phyloP scores from a whole-genome alignment of 2,329 filamentous ascomycete species.

The Beauveria sp. region DNA sequence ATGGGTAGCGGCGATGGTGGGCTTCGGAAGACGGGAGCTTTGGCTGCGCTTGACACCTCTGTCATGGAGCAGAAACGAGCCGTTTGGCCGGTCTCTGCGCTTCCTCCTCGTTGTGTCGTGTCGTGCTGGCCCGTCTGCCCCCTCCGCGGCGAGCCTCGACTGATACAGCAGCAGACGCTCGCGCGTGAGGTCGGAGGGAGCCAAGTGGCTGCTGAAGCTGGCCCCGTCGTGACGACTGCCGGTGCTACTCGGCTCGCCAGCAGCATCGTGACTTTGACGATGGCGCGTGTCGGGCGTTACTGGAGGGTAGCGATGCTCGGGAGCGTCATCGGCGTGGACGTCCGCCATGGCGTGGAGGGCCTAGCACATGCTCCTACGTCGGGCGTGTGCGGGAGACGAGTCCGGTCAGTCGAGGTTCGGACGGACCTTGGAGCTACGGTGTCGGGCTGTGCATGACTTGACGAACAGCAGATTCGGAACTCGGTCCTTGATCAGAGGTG shows the following conservation, averaged over 20 bases:
- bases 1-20: background rate
- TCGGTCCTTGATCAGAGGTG: background rate
- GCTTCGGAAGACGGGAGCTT: background rate
- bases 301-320: background rate
- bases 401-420: background rate
- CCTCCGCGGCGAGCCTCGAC: background rate
- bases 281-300: slow-evolving; percentile 16
- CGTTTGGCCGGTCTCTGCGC: slow-evolving; percentile 16
- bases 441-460: background rate
- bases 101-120: slow-evolving; percentile 13
- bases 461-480: background rate
- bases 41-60: background rate
- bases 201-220: slow-evolving; percentile 1
- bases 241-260: slow-evolving; percentile 36
- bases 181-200: slow-evolving; percentile 2
- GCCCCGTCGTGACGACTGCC: slow-evolving; percentile 21
- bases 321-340: slow-evolving; percentile 13
- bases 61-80: slow-evolving; percentile 7
- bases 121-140: slow-evolving; percentile 15
- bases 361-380: slow-evolving; percentile 16
- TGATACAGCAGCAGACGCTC: slow-evolving; percentile 12
- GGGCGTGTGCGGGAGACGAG: background rate
- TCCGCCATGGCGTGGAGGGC: slow-evolving; percentile 16
- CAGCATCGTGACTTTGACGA: slow-evolving; percentile 31
- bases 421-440: background rate